Conservation (phyloP, 2,329 filamentous ascomycete genomes). For the Alternaria consortialis region DNA sequence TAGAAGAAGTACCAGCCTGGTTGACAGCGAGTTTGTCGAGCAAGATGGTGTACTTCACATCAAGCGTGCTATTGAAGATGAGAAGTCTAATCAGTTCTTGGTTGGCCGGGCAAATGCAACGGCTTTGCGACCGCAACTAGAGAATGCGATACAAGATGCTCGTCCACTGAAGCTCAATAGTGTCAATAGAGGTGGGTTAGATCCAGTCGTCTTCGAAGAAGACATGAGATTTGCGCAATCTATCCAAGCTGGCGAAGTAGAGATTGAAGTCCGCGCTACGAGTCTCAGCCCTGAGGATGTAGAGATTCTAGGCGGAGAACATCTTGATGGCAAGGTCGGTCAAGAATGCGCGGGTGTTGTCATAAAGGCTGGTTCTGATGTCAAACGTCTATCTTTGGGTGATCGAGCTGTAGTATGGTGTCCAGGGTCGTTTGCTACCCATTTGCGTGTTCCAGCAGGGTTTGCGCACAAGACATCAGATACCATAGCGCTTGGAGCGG, state of each 20-base stretch:
- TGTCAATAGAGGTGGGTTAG: background rate
- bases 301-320: slow-evolving; percentile 35
- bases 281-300: slow-evolving; percentile 23
- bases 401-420: slow-evolving; percentile 26
- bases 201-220: slow-evolving; percentile 17
- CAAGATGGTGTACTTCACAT: slow-evolving; percentile 15
- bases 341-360: slow-evolving; percentile 33
- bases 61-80: slow-evolving; percentile 20
- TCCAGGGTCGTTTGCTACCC: slow-evolving; percentile 11
- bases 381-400: slow-evolving; percentile 23
- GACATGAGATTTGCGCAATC: background rate
- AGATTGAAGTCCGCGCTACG: slow-evolving; percentile 43
- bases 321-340: slow-evolving; percentile 17
- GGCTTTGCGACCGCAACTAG: slow-evolving; percentile 12
- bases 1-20: background rate
- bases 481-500: slow-evolving; percentile 22
- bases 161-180: slow-evolving; percentile 7
- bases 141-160: background rate
- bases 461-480: slow-evolving; percentile 20
- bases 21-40: slow-evolving; percentile 23
- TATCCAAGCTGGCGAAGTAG: slow-evolving; percentile 33
- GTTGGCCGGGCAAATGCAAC: slow-evolving; percentile 10
- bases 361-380: slow-evolving; percentile 10
- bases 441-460: slow-evolving; percentile 5
- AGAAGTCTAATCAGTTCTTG: slow-evolving; percentile 15